Base-by-base conservation (phyloP, 2,329 filamentous ascomycete genomes). In the Proliferodiscus dingleyae region DNA sequence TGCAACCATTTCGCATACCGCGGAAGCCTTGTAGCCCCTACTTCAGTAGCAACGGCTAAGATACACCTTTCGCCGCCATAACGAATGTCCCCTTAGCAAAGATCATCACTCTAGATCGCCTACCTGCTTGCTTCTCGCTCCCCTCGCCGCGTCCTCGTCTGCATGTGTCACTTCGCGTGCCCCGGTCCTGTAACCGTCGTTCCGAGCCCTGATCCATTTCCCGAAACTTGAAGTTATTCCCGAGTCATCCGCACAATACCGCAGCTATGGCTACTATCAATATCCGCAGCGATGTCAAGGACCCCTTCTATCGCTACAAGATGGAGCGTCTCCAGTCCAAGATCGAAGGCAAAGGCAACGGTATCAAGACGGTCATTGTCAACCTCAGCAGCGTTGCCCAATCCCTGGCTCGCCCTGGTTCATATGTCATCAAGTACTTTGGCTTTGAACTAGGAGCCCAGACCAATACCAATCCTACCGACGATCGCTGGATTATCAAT, bases 401-500 rank as follows among this genome's bases (percentile, higher is more conserved):
- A 64, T 94, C 91, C 53, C 82, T 98, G 60, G 89, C 88, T 63
- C 91, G 93, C 61, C 91, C 91, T 55, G 89, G 90, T 56, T 78
- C 88, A 64, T 95, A 96, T 69, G 81, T 98, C 66, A 97, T 98
- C 83, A 98, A 98, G 77, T 98, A 95, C 77, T 98, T 98, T 65
- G 93, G 93, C 61, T 97, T 98, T 68, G 93, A 98, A 73, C 83
- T 98, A 48, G 93, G 93, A 67, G 93, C 93, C 61, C 93, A 97
- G 76, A 96, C 93, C 75, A 97, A 96, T 74, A 90, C 89, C 61
- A 93, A 96, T 67, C 91, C 93, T 57, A 83, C 89, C 62, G 91
- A 97, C 68, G 93, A 98, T 68, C 93, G 93, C 67, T 98, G 93
- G 91, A 98, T 98, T 73, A 97, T 98, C 80, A 98, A 98, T 73